A percentile compares a stretch with the other conserved stretches of the same genome.
phyloP scores from a whole-genome alignment of 73 alveolate genomes.

The Paramecium octaurelia region DNA sequence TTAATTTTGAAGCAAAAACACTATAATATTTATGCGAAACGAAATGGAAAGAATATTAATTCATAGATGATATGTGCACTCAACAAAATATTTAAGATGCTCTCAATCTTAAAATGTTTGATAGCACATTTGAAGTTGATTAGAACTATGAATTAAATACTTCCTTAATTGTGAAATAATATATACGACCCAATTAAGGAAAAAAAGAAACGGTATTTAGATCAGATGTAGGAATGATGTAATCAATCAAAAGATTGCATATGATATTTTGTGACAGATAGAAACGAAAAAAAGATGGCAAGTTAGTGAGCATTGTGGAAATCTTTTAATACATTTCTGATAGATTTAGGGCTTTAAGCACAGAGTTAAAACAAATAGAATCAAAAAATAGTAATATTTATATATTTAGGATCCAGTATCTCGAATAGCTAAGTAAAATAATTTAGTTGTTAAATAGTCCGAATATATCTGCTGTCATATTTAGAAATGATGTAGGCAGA shows the following conservation, averaged over 20 bases:
- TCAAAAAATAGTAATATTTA: conserved; percentile 2
- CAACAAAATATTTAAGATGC: background rate
- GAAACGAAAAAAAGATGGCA: background rate
- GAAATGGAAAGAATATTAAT: background rate
- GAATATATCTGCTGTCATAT: conserved; percentile 24
- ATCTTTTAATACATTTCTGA: background rate
- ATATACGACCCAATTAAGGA: background rate
- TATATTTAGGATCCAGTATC: conserved; percentile 6
- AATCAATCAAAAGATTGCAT: background rate
- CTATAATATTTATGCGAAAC: background rate
- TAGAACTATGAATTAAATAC: background rate
- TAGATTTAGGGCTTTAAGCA: conserved; percentile 16
- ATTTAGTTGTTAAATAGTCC: conserved; percentile 8
- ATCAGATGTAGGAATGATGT: background rate
- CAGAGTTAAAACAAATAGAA: background rate
- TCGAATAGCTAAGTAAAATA: conserved; percentile 14
- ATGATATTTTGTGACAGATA: background rate
- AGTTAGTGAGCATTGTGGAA: background rate
- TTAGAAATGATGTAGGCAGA: background rate
- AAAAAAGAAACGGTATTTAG: background rate
- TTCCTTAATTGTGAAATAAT: background rate
- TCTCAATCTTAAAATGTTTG: background rate
- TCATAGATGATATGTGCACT: background rate
- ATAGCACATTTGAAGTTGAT: conserved; percentile 24
- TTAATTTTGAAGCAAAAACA: background rate